Conservation (phyloP, 306 rosid species). For the Herpetospermum pedunculosum region DNA sequence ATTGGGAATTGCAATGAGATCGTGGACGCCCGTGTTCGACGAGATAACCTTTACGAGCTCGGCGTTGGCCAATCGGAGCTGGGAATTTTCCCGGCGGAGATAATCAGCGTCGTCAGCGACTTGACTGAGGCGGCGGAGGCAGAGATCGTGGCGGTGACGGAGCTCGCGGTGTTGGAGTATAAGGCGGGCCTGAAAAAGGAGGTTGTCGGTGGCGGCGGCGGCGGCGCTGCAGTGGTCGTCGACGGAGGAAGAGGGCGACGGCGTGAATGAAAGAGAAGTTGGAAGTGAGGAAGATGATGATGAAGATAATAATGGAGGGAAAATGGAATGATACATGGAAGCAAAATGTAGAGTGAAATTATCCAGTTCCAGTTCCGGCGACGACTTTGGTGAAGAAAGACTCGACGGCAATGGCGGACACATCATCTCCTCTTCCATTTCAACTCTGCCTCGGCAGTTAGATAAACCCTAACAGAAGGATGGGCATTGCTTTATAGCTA, state of each 20-base stretch:
- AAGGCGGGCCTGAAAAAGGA: slow-evolving; percentile 31
- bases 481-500: neutral
- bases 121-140: slow-evolving; percentile 19
- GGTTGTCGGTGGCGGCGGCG: slow-evolving; percentile 17
- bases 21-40: slow-evolving; percentile 18
- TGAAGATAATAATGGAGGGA: slow-evolving; percentile 20
- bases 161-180: slow-evolving; percentile 27
- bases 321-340: slow-evolving; percentile 24
- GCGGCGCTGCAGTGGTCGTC: neutral
- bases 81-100: slow-evolving; percentile 29
- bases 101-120: slow-evolving; percentile 18
- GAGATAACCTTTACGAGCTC: slow-evolving; percentile 31
- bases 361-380: neutral
- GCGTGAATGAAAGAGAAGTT: slow-evolving; percentile 26
- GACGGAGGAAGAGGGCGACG: slow-evolving; percentile 28
- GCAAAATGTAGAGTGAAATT: slow-evolving; percentile 23
- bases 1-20: slow-evolving; percentile 13
- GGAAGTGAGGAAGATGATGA: slow-evolving; percentile 14
- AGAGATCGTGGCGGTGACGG: slow-evolving; percentile 19
- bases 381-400: neutral
- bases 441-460: neutral
- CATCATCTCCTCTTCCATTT: slow-evolving; percentile 19
- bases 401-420: slow-evolving; percentile 13
- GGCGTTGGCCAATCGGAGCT: slow-evolving; percentile 27
- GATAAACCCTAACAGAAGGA: neutral